Percentiles rank a stretch among this genome's conserved stretches.
phyloP scores from a whole-genome alignment of 2,329 filamentous ascomycete genomes.

The Fusarium nodosum region DNA sequence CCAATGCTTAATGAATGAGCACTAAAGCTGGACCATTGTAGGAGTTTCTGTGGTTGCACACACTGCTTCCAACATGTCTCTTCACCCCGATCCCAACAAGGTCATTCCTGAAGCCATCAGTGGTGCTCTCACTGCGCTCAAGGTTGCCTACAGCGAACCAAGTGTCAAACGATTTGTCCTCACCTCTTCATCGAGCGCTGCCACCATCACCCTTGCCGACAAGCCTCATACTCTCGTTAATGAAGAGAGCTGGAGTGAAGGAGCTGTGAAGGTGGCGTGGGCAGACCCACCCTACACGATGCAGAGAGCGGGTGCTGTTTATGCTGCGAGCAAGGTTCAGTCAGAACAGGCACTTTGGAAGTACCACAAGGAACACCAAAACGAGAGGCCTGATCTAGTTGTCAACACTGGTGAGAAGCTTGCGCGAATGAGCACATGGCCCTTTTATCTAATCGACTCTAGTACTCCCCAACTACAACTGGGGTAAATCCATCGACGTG shows the following conservation, averaged over 20 bases:
- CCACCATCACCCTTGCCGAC: background rate
- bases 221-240: constrained; percentile 12
- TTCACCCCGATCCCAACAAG: constrained; percentile 55
- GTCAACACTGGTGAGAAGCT: constrained; percentile 44
- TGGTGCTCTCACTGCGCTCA: constrained; percentile 51
- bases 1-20: fast-evolving
- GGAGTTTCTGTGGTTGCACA: constrained; percentile 55
- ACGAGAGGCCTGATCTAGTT: constrained; percentile 47
- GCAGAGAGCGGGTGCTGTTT: constrained; percentile 50
- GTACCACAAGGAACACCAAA: constrained; percentile 46
- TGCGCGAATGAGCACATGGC: fast-evolving
- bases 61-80: constrained; percentile 54
- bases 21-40: background rate
- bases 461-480: constrained; percentile 51
- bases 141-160: constrained; percentile 53
- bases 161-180: constrained; percentile 57
- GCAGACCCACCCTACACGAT: constrained; percentile 53
- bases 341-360: constrained; percentile 57
- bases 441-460: fast-evolving
- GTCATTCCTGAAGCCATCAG: constrained; percentile 56
- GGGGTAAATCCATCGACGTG: constrained; percentile 44
- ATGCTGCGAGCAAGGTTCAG: constrained; percentile 57
- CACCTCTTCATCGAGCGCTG: constrained; percentile 36
- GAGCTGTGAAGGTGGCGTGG: constrained; percentile 53
- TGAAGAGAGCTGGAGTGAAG: constrained; percentile 53